Evolutionary conservation across 2,329 filamentous ascomycete species (phyloP), one percentile per base, ranked within the genome.

Genomic region (Pseudogymnoascus destructans): DNA sequence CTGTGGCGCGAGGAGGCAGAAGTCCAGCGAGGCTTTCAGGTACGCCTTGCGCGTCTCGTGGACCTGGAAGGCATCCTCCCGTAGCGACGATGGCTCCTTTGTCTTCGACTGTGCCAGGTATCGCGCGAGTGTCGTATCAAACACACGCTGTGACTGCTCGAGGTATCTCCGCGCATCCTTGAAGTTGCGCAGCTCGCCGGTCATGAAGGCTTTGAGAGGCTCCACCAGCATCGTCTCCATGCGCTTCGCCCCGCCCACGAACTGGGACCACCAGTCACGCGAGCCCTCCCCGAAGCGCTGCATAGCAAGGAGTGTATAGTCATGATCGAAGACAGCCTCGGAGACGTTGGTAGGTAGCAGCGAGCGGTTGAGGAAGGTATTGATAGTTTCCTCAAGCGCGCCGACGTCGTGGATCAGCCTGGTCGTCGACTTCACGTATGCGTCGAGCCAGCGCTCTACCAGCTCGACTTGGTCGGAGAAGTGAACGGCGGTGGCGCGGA

Each of bases 51-150:
- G 82, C 21, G 89, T 87, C 74, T 97, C 93, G 69, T 95, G 93
- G 35, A 97, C 82, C 69, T 93, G 85, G 67, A 98, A 98, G 0
- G 93, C 93, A 72, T 98, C 93, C 71, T 98, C 93, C 61, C 93
- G 81, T 59, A 98, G 76, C 1, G 90, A 82, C 0, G 90, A 96
- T 0, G 92, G 82, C 71, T 98, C 93, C 72, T 97, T 98, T 5
- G 89, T 85, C 75, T 96, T 97, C 63, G 85, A 87, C 71, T 96
- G 90, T 2, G 80, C 77, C 4, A 90, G 80, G 68, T 95, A 97
- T 60, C 91, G 83, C 19, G 87, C 81, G 59, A 96, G 79, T 2
- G 87, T 82, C 58, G 80, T 79, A 70, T 98, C 93, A 67, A 91
- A 95, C 2, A 81, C 79, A 71, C 89, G 89, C 71, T 98, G 93